Conservation (phyloP, 2,329 filamentous ascomycete species). For the Paecilomyces variotii region DNA sequence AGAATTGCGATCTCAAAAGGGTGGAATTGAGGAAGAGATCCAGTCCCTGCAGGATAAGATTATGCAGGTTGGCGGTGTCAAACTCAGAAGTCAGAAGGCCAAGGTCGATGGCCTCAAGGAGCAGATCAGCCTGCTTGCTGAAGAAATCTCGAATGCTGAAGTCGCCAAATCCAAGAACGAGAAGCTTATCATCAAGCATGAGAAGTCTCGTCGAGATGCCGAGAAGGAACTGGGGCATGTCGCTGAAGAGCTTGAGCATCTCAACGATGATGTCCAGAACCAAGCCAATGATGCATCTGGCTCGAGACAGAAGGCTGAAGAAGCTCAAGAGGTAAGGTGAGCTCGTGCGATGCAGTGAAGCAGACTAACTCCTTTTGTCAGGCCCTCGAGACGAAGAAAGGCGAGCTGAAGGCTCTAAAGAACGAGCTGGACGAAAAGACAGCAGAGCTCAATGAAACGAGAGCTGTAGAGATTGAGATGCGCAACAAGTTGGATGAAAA, state of each 20-base stretch:
- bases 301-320: constrained; percentile 64
- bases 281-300: constrained; percentile 70
- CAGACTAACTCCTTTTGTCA: constrained; percentile 25
- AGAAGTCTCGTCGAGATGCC: constrained; percentile 72
- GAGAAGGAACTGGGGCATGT: constrained; percentile 69
- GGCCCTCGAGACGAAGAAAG: constrained; percentile 67
- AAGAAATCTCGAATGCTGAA: constrained; percentile 78
- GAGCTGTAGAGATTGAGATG: constrained; percentile 93
- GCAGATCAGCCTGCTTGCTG: constrained; percentile 70
- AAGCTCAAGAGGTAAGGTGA: constrained; percentile 58
- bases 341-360: background rate
- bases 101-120: constrained; percentile 86
- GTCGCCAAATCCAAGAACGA: constrained; percentile 86
- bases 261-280: constrained; percentile 69
- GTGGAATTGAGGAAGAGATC: constrained; percentile 86
- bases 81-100: constrained; percentile 78
- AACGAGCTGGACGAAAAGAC: constrained; percentile 79
- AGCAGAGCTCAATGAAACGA: constrained; percentile 76
- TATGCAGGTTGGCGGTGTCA: constrained; percentile 95
- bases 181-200: constrained; percentile 80
- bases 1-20: constrained; percentile 74
- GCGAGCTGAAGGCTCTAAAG: constrained; percentile 72
- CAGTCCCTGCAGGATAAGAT: constrained; percentile 91
- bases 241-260: constrained; percentile 62
- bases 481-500: constrained; percentile 95